Conservation (phyloP, 2,329 filamentous ascomycete genomes). For the Juglanconis oblonga region DNA sequence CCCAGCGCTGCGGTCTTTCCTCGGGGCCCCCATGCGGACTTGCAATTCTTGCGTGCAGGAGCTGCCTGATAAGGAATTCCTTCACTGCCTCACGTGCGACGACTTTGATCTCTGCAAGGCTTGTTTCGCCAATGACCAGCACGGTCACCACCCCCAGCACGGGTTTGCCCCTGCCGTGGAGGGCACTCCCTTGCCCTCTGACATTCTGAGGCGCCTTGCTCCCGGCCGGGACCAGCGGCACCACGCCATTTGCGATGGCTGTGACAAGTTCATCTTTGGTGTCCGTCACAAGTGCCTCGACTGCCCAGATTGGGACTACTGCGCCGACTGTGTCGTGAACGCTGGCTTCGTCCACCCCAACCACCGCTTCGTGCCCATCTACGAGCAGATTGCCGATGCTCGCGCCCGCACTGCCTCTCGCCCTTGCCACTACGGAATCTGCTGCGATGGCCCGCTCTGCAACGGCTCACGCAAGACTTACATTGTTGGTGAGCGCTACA, state of each 20-base stretch:
- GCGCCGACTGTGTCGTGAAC: slow-evolving; percentile 68
- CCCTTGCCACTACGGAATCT: slow-evolving; percentile 75
- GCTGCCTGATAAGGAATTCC: slow-evolving; percentile 72
- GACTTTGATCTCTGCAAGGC: slow-evolving; percentile 89
- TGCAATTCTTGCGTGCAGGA: slow-evolving; percentile 69
- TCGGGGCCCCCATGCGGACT: slow-evolving; percentile 50
- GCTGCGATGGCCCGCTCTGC: slow-evolving; percentile 93
- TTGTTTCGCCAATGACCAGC: slow-evolving; percentile 73
- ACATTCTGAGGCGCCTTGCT: slow-evolving; percentile 66
- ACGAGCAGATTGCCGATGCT: slow-evolving; percentile 52
- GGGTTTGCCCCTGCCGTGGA: slow-evolving; percentile 68
- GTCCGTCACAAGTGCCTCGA: slow-evolving; percentile 94
- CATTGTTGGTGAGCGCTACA: slow-evolving; percentile 87
- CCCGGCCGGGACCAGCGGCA: slow-evolving; percentile 81
- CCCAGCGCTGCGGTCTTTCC: background rate
- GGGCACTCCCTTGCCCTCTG: slow-evolving; percentile 57
- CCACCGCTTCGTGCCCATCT: slow-evolving; percentile 88
- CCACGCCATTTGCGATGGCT: slow-evolving; percentile 90
- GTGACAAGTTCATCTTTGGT: slow-evolving; percentile 82
- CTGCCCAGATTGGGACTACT: slow-evolving; percentile 98
- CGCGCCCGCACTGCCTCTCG: slow-evolving; percentile 37
- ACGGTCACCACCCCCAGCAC: slow-evolving; percentile 90
- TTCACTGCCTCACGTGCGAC: slow-evolving; percentile 80
- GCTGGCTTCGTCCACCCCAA: slow-evolving; percentile 69
- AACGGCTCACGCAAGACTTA: slow-evolving; percentile 58